Percentiles rank a stretch among this genome's conserved stretches.
phyloP scores from a whole-genome alignment of 1,284 basidiomycete genomes.

The Veloboletus limbatus region DNA sequence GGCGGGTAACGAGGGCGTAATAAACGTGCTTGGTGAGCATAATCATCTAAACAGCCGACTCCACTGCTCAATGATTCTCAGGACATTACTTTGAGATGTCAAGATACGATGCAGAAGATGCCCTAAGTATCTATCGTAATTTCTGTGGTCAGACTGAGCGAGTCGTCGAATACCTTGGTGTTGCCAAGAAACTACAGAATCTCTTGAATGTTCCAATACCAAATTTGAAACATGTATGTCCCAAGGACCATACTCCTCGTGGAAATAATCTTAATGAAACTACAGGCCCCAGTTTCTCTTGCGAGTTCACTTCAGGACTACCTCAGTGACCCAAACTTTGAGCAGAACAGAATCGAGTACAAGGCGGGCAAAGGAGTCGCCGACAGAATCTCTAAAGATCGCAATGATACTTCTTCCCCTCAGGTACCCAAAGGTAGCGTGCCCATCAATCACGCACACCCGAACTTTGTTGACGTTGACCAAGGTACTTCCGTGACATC shows the following conservation, averaged over 20 bases:
- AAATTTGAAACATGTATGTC: conserved; percentile 84
- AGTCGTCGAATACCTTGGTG: conserved; percentile 92
- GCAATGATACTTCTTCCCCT: conserved; percentile 25
- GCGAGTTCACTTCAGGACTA: conserved; percentile 95
- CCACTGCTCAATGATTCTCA: conserved; percentile 36
- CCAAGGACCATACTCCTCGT: background rate
- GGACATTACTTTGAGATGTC: conserved; percentile 99
- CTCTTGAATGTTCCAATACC: conserved; percentile 92
- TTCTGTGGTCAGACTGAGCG: conserved; percentile 95
- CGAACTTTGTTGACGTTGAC: background rate
- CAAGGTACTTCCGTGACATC: conserved; percentile 15
- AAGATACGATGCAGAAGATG: conserved; percentile 82
- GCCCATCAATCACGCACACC: background rate
- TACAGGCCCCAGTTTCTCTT: conserved; percentile 87
- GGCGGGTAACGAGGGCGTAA: conserved; percentile 96
- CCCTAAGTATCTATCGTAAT: conserved; percentile 87
- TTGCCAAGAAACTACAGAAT: conserved; percentile 91
- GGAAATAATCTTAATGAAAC: conserved; percentile 1
- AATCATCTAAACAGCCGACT: too few relatives aligned
- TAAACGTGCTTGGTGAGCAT: conserved; percentile 83
- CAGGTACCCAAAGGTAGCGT: conserved; percentile 21
- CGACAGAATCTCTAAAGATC: conserved; percentile 47
- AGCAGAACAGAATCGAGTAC: conserved; percentile 92
- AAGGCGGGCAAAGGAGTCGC: conserved; percentile 79
- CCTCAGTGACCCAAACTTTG: conserved; percentile 93